Base-by-base conservation (phyloP, 2,329 filamentous ascomycete genomes). In the Periglandula ipomoeae region DNA sequence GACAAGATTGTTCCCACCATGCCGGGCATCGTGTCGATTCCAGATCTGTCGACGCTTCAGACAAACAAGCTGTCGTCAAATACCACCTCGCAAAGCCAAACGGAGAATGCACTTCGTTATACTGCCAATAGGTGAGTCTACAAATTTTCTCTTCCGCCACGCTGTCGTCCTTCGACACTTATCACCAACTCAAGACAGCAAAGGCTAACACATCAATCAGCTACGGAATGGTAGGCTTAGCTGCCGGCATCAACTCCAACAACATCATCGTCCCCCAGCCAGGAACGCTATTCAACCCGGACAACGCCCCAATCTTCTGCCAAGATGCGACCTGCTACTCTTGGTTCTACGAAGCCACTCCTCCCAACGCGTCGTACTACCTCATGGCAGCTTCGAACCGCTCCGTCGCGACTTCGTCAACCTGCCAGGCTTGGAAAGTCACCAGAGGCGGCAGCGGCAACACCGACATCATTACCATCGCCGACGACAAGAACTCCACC, bases 101-200 rank as follows among this genome's bases (percentile, higher is more conserved):
- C 54, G 2, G 46, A 52, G 13, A 59, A 53, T n/a, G 66, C 68
- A 22, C 58, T 70, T 20, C 59, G 69, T 44, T 72, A 69, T 42
- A 69, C 66, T 1, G 71, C 71, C 11, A 70, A 72, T 32, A 65
- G 62, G 66, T 65, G 46, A 27, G 53, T 50, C 8, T 20, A 7
- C 30, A n/a, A n/a, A 11, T 9, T 38, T 27, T 23, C 32, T 13
- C 9, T 4, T 47, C n/a, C n/a, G n/a, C n/a, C n/a, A n/a, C n/a
- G n/a, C n/a, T n/a, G n/a, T n/a, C n/a, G n/a, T n/a, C n/a, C n/a
- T n/a, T n/a, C n/a, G n/a, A n/a, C n/a, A n/a, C n/a, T n/a, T n/a
- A n/a, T n/a, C n/a, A n/a, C n/a, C n/a, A n/a, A n/a, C n/a, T n/a
- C n/a, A n/a, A n/a, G n/a, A 30, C 6, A 30, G 27, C 15, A 32